These are phyloP conservation scores for Peronospora belbahrii DNA, from an alignment of 352 stramenopile species.

Conservation along the genomic window DNA sequence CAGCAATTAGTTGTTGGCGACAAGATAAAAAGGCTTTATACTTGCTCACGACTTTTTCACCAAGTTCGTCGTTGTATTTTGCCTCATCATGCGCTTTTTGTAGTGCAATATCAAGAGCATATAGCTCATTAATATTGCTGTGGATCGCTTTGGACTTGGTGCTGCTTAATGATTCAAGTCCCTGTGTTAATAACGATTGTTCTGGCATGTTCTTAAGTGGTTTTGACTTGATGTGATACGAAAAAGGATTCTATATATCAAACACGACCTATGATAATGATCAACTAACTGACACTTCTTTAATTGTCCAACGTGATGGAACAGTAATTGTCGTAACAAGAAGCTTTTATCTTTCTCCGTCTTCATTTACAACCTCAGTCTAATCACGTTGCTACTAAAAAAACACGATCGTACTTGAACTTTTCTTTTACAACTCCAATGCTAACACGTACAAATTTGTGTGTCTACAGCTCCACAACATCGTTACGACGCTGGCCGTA, in stretches of 20 bases:
- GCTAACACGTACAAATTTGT: not conserved
- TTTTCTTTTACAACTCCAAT: not conserved
- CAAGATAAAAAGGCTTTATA: conserved; percentile 49
- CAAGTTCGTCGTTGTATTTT: conserved; percentile 55
- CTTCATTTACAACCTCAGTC: conserved; percentile 25
- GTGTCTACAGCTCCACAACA: conserved; percentile 45
- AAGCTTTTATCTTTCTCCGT: conserved; percentile 17
- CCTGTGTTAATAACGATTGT: conserved; percentile 41
- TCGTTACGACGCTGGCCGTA: conserved; percentile 48
- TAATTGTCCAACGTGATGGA: too few relatives aligned
- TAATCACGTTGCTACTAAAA: not conserved
- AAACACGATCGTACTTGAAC: not conserved
- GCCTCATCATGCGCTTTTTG: conserved; percentile 44
- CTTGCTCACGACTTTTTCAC: conserved; percentile 50
- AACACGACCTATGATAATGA: too few relatives aligned
- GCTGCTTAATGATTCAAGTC: conserved; percentile 27
- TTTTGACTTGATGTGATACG: too few relatives aligned
- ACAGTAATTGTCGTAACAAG: not conserved
- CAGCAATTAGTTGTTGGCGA: conserved; percentile 39
- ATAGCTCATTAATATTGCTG: conserved; percentile 32
- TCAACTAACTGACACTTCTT: too few relatives aligned
- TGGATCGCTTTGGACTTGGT: conserved; percentile 22
- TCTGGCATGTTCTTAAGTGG: conserved; percentile 5
- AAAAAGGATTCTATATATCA: too few relatives aligned
- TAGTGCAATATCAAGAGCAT: conserved; percentile 44